These are phyloP conservation scores for Fusarium burgessii DNA, from an alignment of 2,329 filamentous ascomycete species.

Conservation along the genomic window DNA sequence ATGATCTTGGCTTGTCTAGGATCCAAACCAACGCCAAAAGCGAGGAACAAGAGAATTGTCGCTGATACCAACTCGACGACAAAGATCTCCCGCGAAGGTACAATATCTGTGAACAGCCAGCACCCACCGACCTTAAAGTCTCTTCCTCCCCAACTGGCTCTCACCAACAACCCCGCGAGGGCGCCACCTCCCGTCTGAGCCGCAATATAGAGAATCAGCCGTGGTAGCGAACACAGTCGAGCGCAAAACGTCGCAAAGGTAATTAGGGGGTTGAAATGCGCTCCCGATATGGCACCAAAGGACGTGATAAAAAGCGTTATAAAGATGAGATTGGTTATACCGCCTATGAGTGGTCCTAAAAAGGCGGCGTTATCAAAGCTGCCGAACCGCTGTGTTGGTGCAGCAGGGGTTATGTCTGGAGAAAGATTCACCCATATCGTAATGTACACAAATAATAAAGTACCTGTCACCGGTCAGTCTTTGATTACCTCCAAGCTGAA, in stretches of 20 bases:
- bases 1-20: constrained; percentile 62
- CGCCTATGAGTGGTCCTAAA: constrained; percentile 48
- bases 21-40: constrained; percentile 66
- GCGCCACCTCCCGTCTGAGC: constrained; percentile 61
- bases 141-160: constrained; percentile 47
- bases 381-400: constrained; percentile 30
- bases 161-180: constrained; percentile 42
- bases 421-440: constrained; percentile 35
- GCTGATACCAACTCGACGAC: constrained; percentile 61
- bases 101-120: constrained; percentile 42
- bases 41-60: constrained; percentile 62
- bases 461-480: constrained; percentile 4
- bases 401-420: constrained; percentile 17
- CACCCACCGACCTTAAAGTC: constrained; percentile 50
- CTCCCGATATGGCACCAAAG: constrained; percentile 62
- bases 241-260: constrained; percentile 66
- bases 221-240: constrained; percentile 61
- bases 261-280: constrained; percentile 66
- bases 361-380: constrained; percentile 46
- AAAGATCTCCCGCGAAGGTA: constrained; percentile 52
- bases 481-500: fast-evolving
- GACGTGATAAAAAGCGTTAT: constrained; percentile 63
- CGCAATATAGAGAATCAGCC: constrained; percentile 61
- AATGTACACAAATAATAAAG: constrained; percentile 40
- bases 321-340: constrained; percentile 48